These are phyloP conservation scores for Solanum hybrid DNA, from an alignment of 305 asterid species.

Conservation along the genomic window DNA sequence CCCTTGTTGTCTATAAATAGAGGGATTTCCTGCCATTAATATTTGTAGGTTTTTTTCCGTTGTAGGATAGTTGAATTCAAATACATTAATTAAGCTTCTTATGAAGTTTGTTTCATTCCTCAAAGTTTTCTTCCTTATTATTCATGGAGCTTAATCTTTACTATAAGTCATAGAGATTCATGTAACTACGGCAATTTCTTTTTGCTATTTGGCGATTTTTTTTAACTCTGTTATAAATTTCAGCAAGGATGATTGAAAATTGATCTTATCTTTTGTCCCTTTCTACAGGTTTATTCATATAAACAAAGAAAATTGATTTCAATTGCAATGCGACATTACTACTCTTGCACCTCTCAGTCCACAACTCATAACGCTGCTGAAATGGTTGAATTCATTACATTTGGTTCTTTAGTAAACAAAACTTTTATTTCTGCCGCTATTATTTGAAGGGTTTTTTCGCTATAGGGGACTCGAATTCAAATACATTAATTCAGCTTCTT, in stretches of 20 bases:
- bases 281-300: not conserved
- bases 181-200: not conserved
- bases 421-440: not conserved
- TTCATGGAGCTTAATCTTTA: not conserved
- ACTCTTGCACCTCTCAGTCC: not conserved
- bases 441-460: not conserved
- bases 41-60: not conserved
- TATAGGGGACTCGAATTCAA: not conserved
- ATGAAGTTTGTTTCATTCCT: not conserved
- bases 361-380: not conserved
- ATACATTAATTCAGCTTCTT: not conserved
- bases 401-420: not conserved
- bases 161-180: not conserved
- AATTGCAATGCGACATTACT: not conserved
- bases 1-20: not conserved
- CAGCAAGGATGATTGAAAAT: not conserved
- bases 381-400: not conserved
- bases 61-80: not conserved
- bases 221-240: too few species aligned
- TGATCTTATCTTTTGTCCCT: not conserved
- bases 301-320: not conserved
- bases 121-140: not conserved
- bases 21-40: not conserved
- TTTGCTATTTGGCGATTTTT: not conserved
- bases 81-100: not conserved